Percentiles rank a stretch among this genome's conserved stretches.
These are phyloP conservation scores for Acanthamoeba lugdunensis DNA, from an alignment of 208 protist species.

Conservation along the genomic window DNA sequence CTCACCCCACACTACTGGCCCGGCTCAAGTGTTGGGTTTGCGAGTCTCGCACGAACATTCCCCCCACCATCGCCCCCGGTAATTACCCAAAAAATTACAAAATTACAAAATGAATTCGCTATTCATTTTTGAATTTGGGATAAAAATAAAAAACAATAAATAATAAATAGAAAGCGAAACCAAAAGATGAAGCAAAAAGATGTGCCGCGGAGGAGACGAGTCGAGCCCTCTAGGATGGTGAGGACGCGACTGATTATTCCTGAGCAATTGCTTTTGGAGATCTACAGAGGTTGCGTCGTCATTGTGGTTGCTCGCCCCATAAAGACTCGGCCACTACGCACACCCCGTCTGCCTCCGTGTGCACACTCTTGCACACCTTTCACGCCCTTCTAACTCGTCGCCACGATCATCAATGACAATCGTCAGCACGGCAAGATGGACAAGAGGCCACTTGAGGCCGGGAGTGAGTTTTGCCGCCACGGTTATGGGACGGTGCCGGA, in stretches of 20 bases:
- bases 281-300: conserved; percentile 5
- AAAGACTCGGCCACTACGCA: conserved; percentile 62
- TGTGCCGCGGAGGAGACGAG: conserved; percentile 53
- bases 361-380: too few species aligned
- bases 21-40: not conserved
- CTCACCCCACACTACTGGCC: too few species aligned
- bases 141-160: not conserved
- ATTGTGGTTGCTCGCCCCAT: conserved; percentile 51
- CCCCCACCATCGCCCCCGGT: not conserved
- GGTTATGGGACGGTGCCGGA: too few species aligned
- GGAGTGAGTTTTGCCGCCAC: too few species aligned
- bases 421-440: too few species aligned
- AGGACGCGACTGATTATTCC: conserved; percentile 27
- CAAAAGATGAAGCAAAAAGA: not conserved
- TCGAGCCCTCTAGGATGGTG: not conserved
- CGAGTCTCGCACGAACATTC: not conserved
- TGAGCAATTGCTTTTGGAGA: conserved; percentile 38
- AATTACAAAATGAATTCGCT: not conserved
- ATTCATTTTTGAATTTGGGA: not conserved
- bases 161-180: too few species aligned
- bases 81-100: not conserved
- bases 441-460: too few species aligned
- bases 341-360: conserved; percentile 26
- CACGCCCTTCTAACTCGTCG: too few species aligned
- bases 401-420: too few species aligned